Conservation (phyloP, 176 grass and related monocot genomes). For the Saccharum spontaneum region DNA sequence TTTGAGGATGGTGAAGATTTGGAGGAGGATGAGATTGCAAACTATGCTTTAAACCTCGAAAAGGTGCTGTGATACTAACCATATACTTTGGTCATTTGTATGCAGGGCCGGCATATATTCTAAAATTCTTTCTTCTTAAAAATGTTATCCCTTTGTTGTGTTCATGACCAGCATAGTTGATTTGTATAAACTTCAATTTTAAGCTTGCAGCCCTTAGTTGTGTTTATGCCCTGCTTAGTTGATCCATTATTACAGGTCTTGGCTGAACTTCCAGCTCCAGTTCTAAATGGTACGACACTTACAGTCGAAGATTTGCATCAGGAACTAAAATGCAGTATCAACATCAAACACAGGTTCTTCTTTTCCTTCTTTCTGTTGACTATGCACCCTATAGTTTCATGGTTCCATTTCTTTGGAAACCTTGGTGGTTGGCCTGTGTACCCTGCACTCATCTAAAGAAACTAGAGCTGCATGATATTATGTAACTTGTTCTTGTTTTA, state of each 20-base stretch:
- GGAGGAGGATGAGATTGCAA: slow-evolving; percentile 65
- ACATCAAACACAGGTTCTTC: slow-evolving; percentile 93
- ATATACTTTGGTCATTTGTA: not conserved
- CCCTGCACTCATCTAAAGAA: not conserved
- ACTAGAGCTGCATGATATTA: not conserved
- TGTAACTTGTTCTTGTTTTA: not conserved
- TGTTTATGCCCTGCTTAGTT: slow-evolving; percentile 18
- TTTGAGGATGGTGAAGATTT: slow-evolving; percentile 94
- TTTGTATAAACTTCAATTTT: not conserved
- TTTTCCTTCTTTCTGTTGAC: not conserved
- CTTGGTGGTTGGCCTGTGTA: not conserved
- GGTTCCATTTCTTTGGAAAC: not conserved
- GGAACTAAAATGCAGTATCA: slow-evolving; percentile 85
- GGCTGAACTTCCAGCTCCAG: slow-evolving; percentile 79
- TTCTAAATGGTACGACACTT: slow-evolving; percentile 76
- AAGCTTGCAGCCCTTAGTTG: not conserved
- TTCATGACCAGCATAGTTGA: not conserved
- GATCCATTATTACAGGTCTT: slow-evolving; percentile 54
- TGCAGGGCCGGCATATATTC: not conserved
- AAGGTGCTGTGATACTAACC: slow-evolving; percentile 51
- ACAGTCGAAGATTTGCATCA: slow-evolving; percentile 94
- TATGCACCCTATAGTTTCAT: slow-evolving; percentile 4
- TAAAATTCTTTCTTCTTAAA: not conserved
- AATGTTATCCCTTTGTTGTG: not conserved
- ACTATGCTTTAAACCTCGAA: slow-evolving; percentile 84